phyloP scores from a whole-genome alignment of 2,329 filamentous ascomycete genomes.

The Periconia digitata region DNA sequence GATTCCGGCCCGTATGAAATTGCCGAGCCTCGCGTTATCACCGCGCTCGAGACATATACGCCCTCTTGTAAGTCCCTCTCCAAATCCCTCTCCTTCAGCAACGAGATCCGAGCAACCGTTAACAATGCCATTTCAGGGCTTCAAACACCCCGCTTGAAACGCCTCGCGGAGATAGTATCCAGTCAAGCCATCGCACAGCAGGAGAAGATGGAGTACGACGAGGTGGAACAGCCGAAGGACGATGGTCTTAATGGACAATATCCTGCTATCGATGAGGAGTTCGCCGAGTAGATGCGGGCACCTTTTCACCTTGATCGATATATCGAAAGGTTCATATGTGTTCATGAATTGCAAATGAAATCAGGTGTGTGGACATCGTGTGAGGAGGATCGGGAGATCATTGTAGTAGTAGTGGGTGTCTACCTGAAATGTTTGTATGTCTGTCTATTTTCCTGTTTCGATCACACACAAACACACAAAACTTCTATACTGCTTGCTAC shows the following conservation, averaged over 20 bases:
- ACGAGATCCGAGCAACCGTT: background rate
- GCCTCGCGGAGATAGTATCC: conserved; percentile 96
- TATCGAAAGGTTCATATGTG: conserved; percentile 1
- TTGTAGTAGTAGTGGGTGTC: conserved; percentile 11
- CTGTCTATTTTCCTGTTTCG: background rate
- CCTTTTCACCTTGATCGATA: conserved; percentile 2
- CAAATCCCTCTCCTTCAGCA: background rate
- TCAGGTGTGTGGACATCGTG: conserved; percentile 1
- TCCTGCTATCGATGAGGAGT: conserved; percentile 26
- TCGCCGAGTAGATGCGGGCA: conserved; percentile 12
- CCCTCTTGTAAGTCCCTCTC: conserved; percentile 76
- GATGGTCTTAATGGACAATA: conserved; percentile 27
- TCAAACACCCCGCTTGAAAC: conserved; percentile 92
- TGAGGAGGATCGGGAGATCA: background rate
- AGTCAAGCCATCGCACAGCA: conserved; percentile 95
- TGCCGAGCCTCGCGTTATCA: conserved; percentile 93
- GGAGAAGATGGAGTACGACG: conserved; percentile 70
- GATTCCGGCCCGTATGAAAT: conserved; percentile 98
- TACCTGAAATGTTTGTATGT: background rate
- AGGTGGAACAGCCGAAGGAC: conserved; percentile 24
- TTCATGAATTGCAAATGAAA: conserved; percentile 8
- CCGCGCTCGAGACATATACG: conserved; percentile 95
- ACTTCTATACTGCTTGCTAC: no score
- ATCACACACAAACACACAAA: no score
- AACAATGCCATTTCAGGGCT: conserved; percentile 65